These are phyloP conservation scores for Russula compacta DNA, from an alignment of 768 basidiomycete species.

Conservation along the genomic window DNA sequence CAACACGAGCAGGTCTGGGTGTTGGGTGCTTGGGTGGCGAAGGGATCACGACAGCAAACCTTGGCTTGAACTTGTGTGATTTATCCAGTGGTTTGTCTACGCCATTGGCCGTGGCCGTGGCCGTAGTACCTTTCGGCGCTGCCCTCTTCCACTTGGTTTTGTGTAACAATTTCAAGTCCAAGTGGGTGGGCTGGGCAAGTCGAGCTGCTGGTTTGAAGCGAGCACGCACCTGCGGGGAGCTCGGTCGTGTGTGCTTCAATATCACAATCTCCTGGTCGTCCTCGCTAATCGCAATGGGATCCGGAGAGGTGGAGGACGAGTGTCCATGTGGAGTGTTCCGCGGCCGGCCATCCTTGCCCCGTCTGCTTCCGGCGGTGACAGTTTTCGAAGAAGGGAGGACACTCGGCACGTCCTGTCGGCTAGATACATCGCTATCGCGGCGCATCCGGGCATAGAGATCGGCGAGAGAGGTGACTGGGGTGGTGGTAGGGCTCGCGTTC, in stretches of 20 bases:
- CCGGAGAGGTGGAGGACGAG: conserved; percentile 5
- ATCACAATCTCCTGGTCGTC: conserved; percentile 5
- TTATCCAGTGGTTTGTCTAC: neutral
- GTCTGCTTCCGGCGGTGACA: neutral
- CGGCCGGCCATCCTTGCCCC: neutral
- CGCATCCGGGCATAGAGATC: conserved; percentile 10
- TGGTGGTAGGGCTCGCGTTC: neutral
- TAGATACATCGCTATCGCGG: conserved; percentile 7
- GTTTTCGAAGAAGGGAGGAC: neutral
- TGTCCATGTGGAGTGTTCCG: neutral
- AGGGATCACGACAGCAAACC: conserved; percentile 5
- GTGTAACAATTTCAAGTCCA: neutral
- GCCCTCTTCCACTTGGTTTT: neutral
- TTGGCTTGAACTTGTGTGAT: neutral
- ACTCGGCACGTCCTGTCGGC: neutral
- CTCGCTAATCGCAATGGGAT: conserved; percentile 7
- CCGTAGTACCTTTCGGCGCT: neutral
- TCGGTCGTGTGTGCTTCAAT: conserved; percentile 4
- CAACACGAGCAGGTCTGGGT: neutral
- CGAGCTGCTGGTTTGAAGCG: neutral
- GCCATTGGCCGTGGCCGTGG: neutral
- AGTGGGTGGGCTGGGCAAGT: neutral
- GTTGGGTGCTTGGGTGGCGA: neutral
- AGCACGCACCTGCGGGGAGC: neutral
- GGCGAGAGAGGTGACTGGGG: conserved; percentile 3